A percentile compares a stretch with the other conserved stretches of the same genome.
phyloP scores from a whole-genome alignment of 2,329 filamentous ascomycete genomes.

The Cladosporium sp. region DNA sequence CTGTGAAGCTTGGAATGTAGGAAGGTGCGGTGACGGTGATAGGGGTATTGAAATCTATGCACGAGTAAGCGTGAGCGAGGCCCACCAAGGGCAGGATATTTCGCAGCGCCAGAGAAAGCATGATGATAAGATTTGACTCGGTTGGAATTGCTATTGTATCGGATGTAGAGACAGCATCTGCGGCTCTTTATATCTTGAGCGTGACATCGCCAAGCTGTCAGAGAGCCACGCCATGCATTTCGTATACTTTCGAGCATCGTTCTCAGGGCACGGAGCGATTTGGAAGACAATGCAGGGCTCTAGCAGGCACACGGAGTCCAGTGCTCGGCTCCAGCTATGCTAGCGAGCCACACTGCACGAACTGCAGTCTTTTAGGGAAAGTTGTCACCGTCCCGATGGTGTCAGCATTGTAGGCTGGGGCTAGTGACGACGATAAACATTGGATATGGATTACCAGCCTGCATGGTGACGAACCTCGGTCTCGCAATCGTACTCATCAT shows the following conservation, averaged over 20 bases:
- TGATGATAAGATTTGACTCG: background rate
- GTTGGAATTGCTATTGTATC: background rate
- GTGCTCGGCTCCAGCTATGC: background rate
- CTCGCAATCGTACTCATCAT: background rate
- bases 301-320: background rate
- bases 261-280: background rate
- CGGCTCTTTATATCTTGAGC: background rate
- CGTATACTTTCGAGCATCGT: background rate
- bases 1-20: constrained; percentile 18
- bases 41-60: constrained; percentile 19
- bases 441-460: background rate
- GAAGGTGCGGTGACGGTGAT: constrained; percentile 19
- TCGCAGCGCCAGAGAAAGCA: background rate
- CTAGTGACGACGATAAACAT: background rate
- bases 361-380: background rate
- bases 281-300: background rate
- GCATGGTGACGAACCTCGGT: background rate
- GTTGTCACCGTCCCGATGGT: background rate
- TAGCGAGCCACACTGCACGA: background rate
- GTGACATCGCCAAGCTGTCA: background rate
- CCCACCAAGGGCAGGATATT: background rate
- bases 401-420: background rate
- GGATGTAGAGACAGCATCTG: too few relatives aligned
- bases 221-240: background rate
- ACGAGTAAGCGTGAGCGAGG: constrained; percentile 12